A percentile compares a stretch with the other conserved stretches of the same genome.
Evolutionary conservation across 106 monocot genomes (phyloP).

Genomic region (Phalaenopsis aphrodite): DNA sequence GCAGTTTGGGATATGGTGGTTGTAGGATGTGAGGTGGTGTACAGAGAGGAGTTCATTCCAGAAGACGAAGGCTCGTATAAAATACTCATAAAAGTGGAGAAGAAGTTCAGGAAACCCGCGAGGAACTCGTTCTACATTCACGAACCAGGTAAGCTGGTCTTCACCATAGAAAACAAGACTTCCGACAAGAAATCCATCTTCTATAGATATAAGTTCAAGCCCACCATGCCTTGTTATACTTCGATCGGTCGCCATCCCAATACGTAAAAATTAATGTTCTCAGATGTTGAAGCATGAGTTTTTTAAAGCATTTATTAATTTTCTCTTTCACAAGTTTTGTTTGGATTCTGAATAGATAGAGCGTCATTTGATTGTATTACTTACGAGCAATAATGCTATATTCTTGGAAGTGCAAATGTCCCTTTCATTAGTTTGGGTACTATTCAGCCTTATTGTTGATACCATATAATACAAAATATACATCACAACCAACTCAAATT

Average conservation of each 20-base stretch:
- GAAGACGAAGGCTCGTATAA: slow-evolving; percentile 67
- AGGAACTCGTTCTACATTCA: slow-evolving; percentile 66
- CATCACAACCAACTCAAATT: no score
- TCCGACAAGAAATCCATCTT: slow-evolving; percentile 46
- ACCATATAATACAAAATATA: no score
- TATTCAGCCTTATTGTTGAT: no score
- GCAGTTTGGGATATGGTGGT: slow-evolving; percentile 60
- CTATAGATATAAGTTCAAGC: slow-evolving; percentile 51
- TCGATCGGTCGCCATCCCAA: no score
- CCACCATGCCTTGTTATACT: slow-evolving; percentile 42
- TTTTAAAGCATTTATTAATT: not conserved
- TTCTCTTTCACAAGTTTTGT: not conserved
- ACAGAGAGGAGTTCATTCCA: slow-evolving; percentile 70
- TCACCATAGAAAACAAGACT: slow-evolving; percentile 46
- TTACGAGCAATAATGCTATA: no score
- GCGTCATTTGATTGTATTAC: no score
- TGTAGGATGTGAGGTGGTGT: slow-evolving; percentile 66
- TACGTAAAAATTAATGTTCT: no score
- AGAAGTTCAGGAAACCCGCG: slow-evolving; percentile 34
- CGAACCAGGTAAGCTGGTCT: slow-evolving; percentile 57
- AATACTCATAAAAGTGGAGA: slow-evolving; percentile 49
- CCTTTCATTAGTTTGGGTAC: no score
- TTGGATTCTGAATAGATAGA: not conserved
- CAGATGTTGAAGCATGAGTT: no score
- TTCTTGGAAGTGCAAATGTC: no score